Conservation (phyloP, 2,329 filamentous ascomycete genomes). For the Penicillium sp. region DNA sequence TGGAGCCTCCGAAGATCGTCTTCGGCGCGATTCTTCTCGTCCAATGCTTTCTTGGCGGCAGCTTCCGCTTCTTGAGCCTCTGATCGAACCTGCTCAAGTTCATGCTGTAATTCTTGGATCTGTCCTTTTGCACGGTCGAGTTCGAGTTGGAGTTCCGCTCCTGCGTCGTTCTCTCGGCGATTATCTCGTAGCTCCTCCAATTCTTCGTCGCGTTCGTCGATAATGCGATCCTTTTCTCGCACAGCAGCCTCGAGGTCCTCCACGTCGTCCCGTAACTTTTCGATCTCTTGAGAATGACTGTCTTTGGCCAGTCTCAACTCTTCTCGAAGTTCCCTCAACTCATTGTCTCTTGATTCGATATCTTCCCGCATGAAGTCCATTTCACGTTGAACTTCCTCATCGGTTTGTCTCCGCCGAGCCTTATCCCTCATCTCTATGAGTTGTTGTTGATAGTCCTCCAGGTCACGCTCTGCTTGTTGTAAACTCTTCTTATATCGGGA, state of each 20-base stretch:
- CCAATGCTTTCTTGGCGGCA: conserved; percentile 53
- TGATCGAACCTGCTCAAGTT: conserved; percentile 42
- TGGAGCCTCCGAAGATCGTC: conserved; percentile 66
- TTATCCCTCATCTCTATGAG: conserved; percentile 82
- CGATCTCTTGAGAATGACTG: conserved; percentile 60
- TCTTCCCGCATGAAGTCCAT: conserved; percentile 56
- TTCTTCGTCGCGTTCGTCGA: conserved; percentile 76
- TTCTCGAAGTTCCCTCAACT: conserved; percentile 50
- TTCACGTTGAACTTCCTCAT: conserved; percentile 69
- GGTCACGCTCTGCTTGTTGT: conserved; percentile 77
- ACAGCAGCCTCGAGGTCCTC: conserved; percentile 75
- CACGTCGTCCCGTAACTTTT: conserved; percentile 72
- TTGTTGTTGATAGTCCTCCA: conserved; percentile 81
- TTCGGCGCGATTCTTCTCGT: conserved; percentile 56
- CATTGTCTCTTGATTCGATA: conserved; percentile 52
- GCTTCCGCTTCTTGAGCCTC: conserved; percentile 49
- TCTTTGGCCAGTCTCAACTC: conserved; percentile 62
- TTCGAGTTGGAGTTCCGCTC: conserved; percentile 55
- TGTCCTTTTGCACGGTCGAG: conserved; percentile 51
- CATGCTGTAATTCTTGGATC: conserved; percentile 49
- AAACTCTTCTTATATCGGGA: conserved; percentile 84
- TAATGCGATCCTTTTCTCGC: conserved; percentile 72
- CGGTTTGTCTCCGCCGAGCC: conserved; percentile 73
- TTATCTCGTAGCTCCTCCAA: conserved; percentile 56
- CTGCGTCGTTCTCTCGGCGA: conserved; percentile 47